A percentile compares a stretch with the other conserved stretches of the same genome.
Evolutionary conservation across 2,329 filamentous ascomycete genomes (phyloP).

Genomic region (Graphiopsis chlorocephala): DNA sequence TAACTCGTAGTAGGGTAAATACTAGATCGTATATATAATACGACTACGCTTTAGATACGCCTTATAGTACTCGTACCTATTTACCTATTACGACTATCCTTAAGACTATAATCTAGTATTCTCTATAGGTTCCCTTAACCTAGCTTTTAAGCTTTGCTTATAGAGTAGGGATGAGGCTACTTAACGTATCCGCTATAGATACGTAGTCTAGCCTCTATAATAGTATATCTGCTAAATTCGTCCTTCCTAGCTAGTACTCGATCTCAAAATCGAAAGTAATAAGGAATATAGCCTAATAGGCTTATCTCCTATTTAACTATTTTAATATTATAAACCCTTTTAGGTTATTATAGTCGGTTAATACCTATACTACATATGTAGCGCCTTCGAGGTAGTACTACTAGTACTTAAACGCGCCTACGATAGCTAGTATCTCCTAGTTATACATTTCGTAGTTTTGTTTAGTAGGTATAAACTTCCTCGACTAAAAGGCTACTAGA

Average conservation of each 20-base stretch:
- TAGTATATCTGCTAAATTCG: neutral
- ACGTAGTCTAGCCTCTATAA: too few species aligned
- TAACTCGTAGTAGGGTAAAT: too few species aligned
- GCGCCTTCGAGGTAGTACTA: neutral
- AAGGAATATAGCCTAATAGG: neutral
- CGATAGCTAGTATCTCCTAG: conserved; percentile 16
- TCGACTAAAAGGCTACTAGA: conserved; percentile 19
- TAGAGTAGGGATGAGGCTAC: too few species aligned
- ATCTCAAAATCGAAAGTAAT: neutral
- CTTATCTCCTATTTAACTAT: neutral
- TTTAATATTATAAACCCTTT: neutral
- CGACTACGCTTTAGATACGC: too few species aligned
- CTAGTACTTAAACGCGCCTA: neutral
- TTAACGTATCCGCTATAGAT: too few species aligned
- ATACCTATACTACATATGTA: neutral
- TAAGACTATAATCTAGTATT: too few species aligned
- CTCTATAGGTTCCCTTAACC: too few species aligned
- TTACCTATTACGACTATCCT: too few species aligned
- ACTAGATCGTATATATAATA: too few species aligned
- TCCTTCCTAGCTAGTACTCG: neutral
- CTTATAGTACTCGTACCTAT: too few species aligned
- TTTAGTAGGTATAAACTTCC: conserved; percentile 19
- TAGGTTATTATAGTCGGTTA: neutral
- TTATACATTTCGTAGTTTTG: conserved; percentile 20
- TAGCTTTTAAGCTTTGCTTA: too few species aligned